Evolutionary conservation across 176 grass and related monocot genomes (phyloP), one percentile per base, ranked within the genome.

Genomic region (Lolium multiflorum): DNA sequence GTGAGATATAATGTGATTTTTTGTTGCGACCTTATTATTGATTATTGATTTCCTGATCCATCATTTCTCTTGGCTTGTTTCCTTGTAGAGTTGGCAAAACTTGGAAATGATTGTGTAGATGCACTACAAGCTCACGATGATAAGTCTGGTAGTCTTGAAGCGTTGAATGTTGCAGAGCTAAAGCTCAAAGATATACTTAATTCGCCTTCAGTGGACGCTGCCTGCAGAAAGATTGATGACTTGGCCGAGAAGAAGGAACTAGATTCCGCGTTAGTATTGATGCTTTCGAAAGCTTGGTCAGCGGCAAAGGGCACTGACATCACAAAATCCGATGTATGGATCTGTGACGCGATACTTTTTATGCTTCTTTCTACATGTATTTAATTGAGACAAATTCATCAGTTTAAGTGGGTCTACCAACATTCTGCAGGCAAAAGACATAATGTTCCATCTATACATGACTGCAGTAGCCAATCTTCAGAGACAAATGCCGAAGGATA

Each of bases 171-270:
- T 87, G 91, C 89, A 25, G 93, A 95, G 78, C 22, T 86, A 75
- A 95, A 98, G 78, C 88, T 98, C 51, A 92, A 92, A 83, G 93
- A 98, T 90, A 89, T 98, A 79, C 83, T 98, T 41, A 91, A 83
- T 90, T 92, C 92, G 55, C 88, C 92, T 86, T 86, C 88, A 21
- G 79, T 89, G 59, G 92, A 96, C 16, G 87, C 78, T 63, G 84
- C 91, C 71, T 94, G 90, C 79, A 92, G 87, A 90, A 98, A 96
- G 86, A 98, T 94, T 60, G 96, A 98, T 79, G 75, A 94, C 73
- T 91, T 98, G 66, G 93, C 96, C 56, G 87, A 86, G 86, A 98
- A 92, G 82, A 98, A 98, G 63, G 90, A 94, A 89, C 79, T 98
- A 9, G 86, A 96, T 22, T 96, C 93, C 76, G 90, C 90, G 2